Conservation (phyloP, 805 yeast genomes). For the Metschnikowia dekortorum region DNA sequence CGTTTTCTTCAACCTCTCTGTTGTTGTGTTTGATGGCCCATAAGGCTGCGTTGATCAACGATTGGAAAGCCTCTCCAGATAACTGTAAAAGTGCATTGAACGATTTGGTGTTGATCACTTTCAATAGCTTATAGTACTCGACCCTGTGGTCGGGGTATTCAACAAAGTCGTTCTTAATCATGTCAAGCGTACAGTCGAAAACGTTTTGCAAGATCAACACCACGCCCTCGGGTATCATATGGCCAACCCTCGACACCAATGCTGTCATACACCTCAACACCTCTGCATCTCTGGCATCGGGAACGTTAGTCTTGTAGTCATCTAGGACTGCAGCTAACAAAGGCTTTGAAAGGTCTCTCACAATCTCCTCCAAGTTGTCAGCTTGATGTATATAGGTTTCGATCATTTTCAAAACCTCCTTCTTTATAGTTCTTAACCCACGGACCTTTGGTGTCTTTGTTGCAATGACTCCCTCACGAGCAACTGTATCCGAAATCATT, state of each 20-base stretch:
- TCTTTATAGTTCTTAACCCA: conserved; percentile 92
- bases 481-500: conserved; percentile 78
- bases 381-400: conserved; percentile 88
- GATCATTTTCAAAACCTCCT: conserved; percentile 83
- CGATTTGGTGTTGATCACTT: conserved; percentile 79
- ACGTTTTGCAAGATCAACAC: conserved; percentile 83
- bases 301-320: conserved; percentile 83
- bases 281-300: conserved; percentile 97
- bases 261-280: conserved; percentile 93
- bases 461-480: conserved; percentile 77
- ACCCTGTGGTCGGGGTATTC: conserved; percentile 98
- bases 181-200: conserved; percentile 88
- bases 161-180: conserved; percentile 93
- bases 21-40: conserved; percentile 99
- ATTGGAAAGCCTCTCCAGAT: conserved; percentile 88
- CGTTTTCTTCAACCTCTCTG: conserved; percentile 92
- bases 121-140: conserved; percentile 85
- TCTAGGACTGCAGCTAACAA: conserved; percentile 79
- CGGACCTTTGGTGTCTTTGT: conserved; percentile 94
- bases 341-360: conserved; percentile 75
- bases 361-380: conserved; percentile 79
- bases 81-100: conserved; percentile 83
- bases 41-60: conserved; percentile 86
- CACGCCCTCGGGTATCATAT: conserved; percentile 82
- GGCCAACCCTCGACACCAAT: conserved; percentile 82